phyloP scores from a whole-genome alignment of 495 filamentous ascomycete genomes.

The Xylaria flabelliformis region DNA sequence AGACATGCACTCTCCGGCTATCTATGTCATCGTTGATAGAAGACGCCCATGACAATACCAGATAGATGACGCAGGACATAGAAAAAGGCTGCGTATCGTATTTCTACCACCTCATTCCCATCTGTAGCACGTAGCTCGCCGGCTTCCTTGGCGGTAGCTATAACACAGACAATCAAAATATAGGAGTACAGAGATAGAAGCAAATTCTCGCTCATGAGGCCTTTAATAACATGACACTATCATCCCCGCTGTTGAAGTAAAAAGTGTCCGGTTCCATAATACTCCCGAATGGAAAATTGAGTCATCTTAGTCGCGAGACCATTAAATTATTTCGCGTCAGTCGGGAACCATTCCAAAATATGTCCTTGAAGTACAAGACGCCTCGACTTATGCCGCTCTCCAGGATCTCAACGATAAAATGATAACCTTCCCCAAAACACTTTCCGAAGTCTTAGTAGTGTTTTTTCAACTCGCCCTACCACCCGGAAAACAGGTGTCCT shows the following conservation, averaged over 20 bases:
- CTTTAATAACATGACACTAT: neutral
- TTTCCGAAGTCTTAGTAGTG: neutral
- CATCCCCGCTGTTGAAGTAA: neutral
- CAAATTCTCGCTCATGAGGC: neutral
- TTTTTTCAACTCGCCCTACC: slow-evolving; percentile 7
- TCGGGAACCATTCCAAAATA: neutral
- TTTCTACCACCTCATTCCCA: neutral
- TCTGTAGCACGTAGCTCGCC: neutral
- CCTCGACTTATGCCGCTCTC: neutral
- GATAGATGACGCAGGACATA: neutral
- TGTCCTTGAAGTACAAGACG: neutral
- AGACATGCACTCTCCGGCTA: neutral
- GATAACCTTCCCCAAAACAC: neutral
- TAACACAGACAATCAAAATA: neutral
- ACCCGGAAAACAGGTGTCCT: slow-evolving; percentile 1
- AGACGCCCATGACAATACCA: neutral
- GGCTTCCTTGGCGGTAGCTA: neutral
- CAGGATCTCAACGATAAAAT: too few relatives aligned
- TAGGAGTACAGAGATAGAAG: too few relatives aligned
- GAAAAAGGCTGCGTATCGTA: neutral
- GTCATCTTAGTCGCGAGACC: neutral
- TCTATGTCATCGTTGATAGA: neutral
- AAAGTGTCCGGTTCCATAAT: neutral
- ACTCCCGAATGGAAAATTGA: neutral
- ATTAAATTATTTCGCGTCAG: neutral